phyloP scores from a whole-genome alignment of 371 early-diverging fungal species.

The Furculomyces boomerangus region DNA sequence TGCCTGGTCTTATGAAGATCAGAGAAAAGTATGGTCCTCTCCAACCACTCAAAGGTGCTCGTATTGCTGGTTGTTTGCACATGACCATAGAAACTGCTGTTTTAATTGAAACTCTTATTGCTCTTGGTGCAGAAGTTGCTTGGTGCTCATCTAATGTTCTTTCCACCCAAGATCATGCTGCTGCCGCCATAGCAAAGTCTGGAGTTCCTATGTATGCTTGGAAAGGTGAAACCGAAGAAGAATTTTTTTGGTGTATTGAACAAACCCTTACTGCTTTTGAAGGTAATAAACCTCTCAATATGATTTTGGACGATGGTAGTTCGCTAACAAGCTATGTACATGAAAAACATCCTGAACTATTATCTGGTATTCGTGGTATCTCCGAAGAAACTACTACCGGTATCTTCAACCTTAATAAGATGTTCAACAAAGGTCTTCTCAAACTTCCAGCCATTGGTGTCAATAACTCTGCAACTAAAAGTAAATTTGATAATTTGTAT shows the following conservation, averaged over 20 bases:
- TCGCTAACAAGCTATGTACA: conserved; percentile 92
- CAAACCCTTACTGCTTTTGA: conserved; percentile 82
- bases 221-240: conserved; percentile 95
- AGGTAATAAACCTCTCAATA: conserved; percentile 85
- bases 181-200: conserved; percentile 65
- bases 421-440: conserved; percentile 83
- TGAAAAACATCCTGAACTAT: conserved; percentile 77
- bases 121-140: conserved; percentile 91
- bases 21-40: conserved; percentile 78
- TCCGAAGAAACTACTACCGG: conserved; percentile 99
- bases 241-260: conserved; percentile 97
- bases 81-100: conserved; percentile 98
- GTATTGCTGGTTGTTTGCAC: conserved; percentile 96
- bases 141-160: conserved; percentile 99
- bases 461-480: conserved; percentile 99
- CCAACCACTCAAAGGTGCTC: conserved; percentile 89
- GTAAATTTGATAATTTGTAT: conserved; percentile 99
- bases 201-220: conserved; percentile 72
- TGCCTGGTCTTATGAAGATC: conserved; percentile 94
- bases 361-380: conserved; percentile 72
- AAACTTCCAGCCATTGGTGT: conserved; percentile 98
- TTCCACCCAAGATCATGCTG: conserved; percentile 96
- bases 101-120: conserved; percentile 88
- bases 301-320: conserved; percentile 98
- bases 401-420: conserved; percentile 95